Base-by-base conservation (phyloP, 1,284 basidiomycete species). In the Irpex lacteus region DNA sequence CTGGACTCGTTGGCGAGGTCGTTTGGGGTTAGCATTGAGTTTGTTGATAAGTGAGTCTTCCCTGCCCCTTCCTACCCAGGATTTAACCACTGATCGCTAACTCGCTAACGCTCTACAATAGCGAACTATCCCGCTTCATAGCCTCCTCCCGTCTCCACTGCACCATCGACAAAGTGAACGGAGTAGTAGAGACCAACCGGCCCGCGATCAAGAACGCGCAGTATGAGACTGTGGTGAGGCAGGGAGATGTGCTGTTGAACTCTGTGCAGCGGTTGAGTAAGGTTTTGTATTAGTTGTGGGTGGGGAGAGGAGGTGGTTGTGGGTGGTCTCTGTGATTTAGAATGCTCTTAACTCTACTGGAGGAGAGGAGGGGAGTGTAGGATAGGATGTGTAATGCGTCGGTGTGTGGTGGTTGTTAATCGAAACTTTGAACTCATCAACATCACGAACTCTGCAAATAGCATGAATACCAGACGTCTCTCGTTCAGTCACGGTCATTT, bases 181-280 rank as follows among this genome's bases (percentile, higher is more conserved):
- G 95, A 0, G 86, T 98, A 36, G 95, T 98, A 9, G 94, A 96
- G 78, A 98, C 96, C n/a, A 96, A 94, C 62, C 83, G 96, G 64
- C 91, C 95, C 11, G 86, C 88, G 5, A 76, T 88, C 37, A 98
- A 98, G 84, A 94, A 91, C 64, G 89, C 90, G 54, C 90, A 96
- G 72, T 98, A 98, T 74, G 94, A 96, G 72, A 90, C 91, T 60
- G 91, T 98, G 71, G 83, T 95, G 69, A 89, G 91, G 77, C 90
- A 94, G 75, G 93, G 94, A 2, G 96, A 98, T 76, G 78, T 94
- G n/a, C 77, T 98, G 64, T 79, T 98, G 63, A 96, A 90, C 72
- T 84, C 86, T 64, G 83, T 92, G 68, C 89, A 91, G 72, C 77
- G 89, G 70, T 74, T 92, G 74, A 91, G 90, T 71, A 91, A 91